Evolutionary conservation across 805 yeast species (phyloP).

Genomic region (Wickerhamiella bombiphila): DNA sequence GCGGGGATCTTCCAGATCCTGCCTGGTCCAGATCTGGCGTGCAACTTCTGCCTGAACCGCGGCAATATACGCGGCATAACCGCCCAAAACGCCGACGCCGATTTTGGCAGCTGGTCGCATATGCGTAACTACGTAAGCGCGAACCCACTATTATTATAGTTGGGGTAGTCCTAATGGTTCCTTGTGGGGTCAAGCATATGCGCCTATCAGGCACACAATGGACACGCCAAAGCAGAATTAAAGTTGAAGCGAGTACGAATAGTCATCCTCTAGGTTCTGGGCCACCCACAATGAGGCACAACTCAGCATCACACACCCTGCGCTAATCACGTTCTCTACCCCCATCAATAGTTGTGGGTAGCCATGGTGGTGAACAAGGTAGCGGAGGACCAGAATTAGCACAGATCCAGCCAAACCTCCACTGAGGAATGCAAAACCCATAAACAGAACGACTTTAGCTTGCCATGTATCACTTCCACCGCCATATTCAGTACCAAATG

Average conservation of each 20-base stretch:
- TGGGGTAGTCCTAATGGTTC: too few species aligned
- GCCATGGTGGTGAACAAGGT: slow-evolving; percentile 48
- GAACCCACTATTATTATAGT: too few species aligned
- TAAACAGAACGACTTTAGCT: slow-evolving; percentile 75
- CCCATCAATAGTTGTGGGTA: slow-evolving; percentile 95
- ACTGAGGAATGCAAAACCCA: slow-evolving; percentile 85
- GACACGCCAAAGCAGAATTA: slow-evolving; percentile 20
- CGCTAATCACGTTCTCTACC: slow-evolving; percentile 67
- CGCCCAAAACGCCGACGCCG: slow-evolving; percentile 7
- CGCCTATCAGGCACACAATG: too few species aligned
- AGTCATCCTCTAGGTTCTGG: slow-evolving; percentile 92
- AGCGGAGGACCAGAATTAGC: slow-evolving; percentile 75
- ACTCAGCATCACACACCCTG: slow-evolving; percentile 69
- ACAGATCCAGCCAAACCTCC: slow-evolving; percentile 90
- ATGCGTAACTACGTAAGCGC: too few species aligned
- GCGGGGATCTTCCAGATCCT: slow-evolving; percentile 11
- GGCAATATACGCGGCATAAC: slow-evolving; percentile 15
- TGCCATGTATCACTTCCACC: slow-evolving; percentile 63
- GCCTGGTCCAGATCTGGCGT: slow-evolving; percentile 12
- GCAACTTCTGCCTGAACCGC: slow-evolving; percentile 10
- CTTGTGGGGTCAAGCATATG: too few species aligned
- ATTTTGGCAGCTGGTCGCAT: slow-evolving; percentile 1
- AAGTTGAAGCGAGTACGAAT: slow-evolving; percentile 76
- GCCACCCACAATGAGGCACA: slow-evolving; percentile 85
- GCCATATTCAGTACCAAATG: slow-evolving; percentile 24